Percentiles rank a stretch among this genome's conserved stretches.
Conservation (phyloP, 306 rosid species). For the Pyrus communis region DNA sequence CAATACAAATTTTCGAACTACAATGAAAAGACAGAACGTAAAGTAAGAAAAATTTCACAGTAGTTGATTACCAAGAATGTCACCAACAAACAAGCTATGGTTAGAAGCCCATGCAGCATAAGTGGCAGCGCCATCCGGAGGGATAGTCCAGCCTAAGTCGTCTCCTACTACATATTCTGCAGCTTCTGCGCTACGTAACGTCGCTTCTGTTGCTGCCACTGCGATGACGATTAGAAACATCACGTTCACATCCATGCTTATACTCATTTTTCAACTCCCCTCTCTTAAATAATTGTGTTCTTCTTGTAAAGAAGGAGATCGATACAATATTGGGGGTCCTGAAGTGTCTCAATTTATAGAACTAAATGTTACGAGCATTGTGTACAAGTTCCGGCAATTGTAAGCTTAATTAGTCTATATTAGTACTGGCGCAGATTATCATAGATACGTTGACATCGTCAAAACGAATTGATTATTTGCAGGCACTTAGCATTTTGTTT, state of each 20-base stretch:
- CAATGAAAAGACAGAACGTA: too few species aligned
- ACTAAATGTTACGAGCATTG: background rate
- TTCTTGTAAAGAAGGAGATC: background rate
- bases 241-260: background rate
- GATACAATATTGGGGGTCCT: background rate
- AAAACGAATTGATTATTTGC: background rate
- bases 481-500: background rate
- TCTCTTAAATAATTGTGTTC: background rate
- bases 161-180: constrained; percentile 27
- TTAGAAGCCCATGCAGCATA: constrained; percentile 35
- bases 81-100: constrained; percentile 22
- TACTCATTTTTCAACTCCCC: background rate
- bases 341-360: background rate
- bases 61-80: constrained; percentile 27
- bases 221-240: background rate
- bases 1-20: background rate
- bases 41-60: too few species aligned
- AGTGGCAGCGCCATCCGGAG: constrained; percentile 20
- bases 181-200: constrained; percentile 12
- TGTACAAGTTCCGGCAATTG: background rate
- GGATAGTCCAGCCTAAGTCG: constrained; percentile 30
- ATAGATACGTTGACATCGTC: background rate
- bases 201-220: background rate
- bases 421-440: background rate
- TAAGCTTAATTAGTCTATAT: background rate